Evolutionary conservation across 1,284 basidiomycete species (phyloP).

Genomic region (Irpex sp.): DNA sequence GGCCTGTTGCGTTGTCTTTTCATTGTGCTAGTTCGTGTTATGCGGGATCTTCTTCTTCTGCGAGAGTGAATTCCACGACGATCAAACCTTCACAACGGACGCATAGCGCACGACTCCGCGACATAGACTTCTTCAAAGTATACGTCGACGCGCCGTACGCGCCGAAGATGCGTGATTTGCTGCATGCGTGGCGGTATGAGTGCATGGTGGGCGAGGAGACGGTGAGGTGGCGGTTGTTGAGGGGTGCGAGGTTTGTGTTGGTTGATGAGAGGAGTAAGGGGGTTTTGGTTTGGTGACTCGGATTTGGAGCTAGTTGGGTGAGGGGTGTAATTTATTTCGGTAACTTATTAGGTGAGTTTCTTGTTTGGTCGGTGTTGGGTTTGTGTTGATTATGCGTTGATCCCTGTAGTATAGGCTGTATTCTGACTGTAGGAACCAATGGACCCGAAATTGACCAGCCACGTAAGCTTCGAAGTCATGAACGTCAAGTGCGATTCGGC

Average conservation of each 20-base stretch:
- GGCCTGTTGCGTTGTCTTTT: slow-evolving; percentile 52
- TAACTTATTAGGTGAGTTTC: not conserved
- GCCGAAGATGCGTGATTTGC: slow-evolving; percentile 44
- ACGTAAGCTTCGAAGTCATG: too few species aligned
- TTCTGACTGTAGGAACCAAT: too few species aligned
- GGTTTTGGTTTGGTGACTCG: slow-evolving; percentile 7
- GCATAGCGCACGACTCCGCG: slow-evolving; percentile 3
- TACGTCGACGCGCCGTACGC: slow-evolving; percentile 53
- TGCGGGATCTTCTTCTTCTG: too few species aligned
- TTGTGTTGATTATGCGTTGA: not conserved
- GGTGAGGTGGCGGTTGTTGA: slow-evolving; percentile 3
- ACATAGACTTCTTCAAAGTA: slow-evolving; percentile 55
- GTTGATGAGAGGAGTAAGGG: slow-evolving; percentile 11
- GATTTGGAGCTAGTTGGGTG: not conserved
- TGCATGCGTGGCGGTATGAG: slow-evolving; percentile 49
- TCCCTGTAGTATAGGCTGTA: not conserved
- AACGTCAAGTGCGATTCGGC: too few species aligned
- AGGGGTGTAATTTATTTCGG: not conserved
- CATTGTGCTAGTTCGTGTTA: slow-evolving; percentile 30
- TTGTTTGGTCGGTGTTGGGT: too few species aligned
- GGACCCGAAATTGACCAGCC: too few species aligned
- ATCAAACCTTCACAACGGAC: not conserved
- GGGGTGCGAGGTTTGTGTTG: slow-evolving; percentile 9
- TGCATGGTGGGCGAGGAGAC: not conserved
- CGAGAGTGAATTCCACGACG: slow-evolving; percentile 1